phyloP scores from a whole-genome alignment of 75 land plant species.

The Azolla pinnata region DNA sequence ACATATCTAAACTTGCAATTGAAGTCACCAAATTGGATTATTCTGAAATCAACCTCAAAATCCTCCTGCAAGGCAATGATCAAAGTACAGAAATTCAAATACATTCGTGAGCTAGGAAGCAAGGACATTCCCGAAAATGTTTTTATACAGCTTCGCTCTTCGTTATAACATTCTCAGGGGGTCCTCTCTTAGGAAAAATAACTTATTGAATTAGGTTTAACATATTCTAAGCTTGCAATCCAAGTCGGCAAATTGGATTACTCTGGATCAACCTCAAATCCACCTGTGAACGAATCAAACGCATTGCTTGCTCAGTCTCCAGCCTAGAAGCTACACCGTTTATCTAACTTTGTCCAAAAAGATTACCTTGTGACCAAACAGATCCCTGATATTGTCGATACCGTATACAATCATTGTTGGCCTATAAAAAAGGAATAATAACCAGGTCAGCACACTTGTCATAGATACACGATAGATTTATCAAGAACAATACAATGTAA shows the following conservation, averaged over 20 bases:
- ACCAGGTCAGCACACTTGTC: not conserved
- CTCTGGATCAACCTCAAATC: slow-evolving; percentile 72
- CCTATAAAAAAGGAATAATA: slow-evolving; percentile 32
- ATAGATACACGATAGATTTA: not conserved
- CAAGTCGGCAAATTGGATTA: slow-evolving; percentile 87
- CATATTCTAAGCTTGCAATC: too few species aligned
- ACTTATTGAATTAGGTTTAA: too few species aligned
- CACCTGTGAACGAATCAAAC: slow-evolving; percentile 42
- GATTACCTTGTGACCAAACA: slow-evolving; percentile 91
- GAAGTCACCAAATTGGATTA: too few species aligned
- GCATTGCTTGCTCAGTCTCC: not conserved
- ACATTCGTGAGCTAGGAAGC: too few species aligned
- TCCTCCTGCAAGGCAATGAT: too few species aligned
- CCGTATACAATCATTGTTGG: slow-evolving; percentile 95
- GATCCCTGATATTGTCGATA: slow-evolving; percentile 90
- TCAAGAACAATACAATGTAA: not conserved
- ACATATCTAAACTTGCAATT: too few species aligned
- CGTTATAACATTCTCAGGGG: too few species aligned
- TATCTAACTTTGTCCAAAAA: not conserved
- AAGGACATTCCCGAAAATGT: too few species aligned
- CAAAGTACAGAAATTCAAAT: too few species aligned
- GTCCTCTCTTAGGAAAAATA: too few species aligned
- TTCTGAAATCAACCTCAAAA: too few species aligned
- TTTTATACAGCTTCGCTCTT: too few species aligned
- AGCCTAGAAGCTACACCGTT: not conserved